phyloP scores from a whole-genome alignment of 768 basidiomycete genomes.

The Cytidiella melzeri region DNA sequence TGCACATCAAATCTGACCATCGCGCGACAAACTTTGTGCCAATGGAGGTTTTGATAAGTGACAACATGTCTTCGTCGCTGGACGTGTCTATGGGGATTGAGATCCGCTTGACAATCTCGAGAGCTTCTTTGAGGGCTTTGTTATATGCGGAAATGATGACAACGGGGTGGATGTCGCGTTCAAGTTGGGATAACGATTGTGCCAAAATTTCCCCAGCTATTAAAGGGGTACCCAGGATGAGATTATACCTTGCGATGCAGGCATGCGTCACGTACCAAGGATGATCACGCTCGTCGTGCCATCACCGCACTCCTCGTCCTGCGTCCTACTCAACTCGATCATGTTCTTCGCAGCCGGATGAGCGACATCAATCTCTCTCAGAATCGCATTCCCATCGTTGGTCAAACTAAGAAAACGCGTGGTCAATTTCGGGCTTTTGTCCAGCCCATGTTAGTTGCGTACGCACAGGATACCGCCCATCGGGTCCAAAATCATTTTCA shows the following conservation, averaged over 20 bases:
- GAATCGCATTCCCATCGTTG: conserved; percentile 98
- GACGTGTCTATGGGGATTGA: conserved; percentile 85
- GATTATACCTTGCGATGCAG: neutral
- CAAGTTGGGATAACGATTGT: conserved; percentile 86
- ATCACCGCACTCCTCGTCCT: conserved; percentile 98
- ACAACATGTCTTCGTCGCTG: conserved; percentile 87
- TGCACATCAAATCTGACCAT: conserved; percentile 98
- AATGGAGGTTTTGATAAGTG: conserved; percentile 96
- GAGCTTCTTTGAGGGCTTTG: conserved; percentile 88
- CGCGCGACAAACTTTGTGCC: conserved; percentile 96
- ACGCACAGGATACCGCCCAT: conserved; percentile 97
- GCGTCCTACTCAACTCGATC: conserved; percentile 97
- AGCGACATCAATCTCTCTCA: conserved; percentile 97
- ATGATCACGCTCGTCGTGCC: conserved; percentile 99
- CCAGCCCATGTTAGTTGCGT: conserved; percentile 2
- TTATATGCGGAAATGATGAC: conserved; percentile 99
- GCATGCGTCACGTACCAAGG: conserved; percentile 52
- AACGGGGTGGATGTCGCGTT: conserved; percentile 97
- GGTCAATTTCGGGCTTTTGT: conserved; percentile 1
- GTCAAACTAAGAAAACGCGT: conserved; percentile 55
- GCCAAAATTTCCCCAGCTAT: conserved; percentile 95
- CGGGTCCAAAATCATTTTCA: conserved; percentile 99
- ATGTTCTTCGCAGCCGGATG: conserved; percentile 99
- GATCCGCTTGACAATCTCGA: conserved; percentile 82
- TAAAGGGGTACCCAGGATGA: neutral